Evolutionary conservation across 257 asterid species (phyloP).

Genomic region (Euphrasia confusa): DNA sequence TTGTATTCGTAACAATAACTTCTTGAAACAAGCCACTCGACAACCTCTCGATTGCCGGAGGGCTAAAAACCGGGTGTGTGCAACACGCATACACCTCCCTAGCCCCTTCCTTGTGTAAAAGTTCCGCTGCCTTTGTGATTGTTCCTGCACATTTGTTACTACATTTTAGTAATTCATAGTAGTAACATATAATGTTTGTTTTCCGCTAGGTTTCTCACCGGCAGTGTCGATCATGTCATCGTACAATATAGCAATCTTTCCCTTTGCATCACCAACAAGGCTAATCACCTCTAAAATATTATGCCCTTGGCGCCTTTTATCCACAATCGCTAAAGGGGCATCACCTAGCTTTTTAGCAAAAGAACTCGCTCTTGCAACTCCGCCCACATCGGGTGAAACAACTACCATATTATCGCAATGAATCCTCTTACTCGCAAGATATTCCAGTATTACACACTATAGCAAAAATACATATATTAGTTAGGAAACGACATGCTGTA

Average conservation of each 20-base stretch:
- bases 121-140: slow-evolving; percentile 1
- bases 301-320: slow-evolving; percentile 7
- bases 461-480: not conserved
- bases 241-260: not conserved
- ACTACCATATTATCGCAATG: not conserved
- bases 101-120: slow-evolving; percentile 4
- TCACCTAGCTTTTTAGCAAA: slow-evolving; percentile 1
- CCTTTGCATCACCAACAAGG: not conserved
- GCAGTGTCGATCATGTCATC: slow-evolving; percentile 10
- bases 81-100: slow-evolving; percentile 1
- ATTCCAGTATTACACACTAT: slow-evolving; percentile 5
- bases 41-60: slow-evolving; percentile 6
- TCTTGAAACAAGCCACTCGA: slow-evolving; percentile 1
- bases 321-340: slow-evolving; percentile 4
- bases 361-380: not conserved
- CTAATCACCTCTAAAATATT: slow-evolving; percentile 1
- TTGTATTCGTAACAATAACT: slow-evolving; percentile 3
- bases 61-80: slow-evolving; percentile 4
- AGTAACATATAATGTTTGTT: too few relatives aligned
- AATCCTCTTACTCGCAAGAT: not conserved
- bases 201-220: not conserved
- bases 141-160: not conserved
- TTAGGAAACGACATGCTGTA: not conserved
- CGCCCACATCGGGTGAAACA: slow-evolving; percentile 8
- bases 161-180: too few relatives aligned